A percentile compares a stretch with the other conserved stretches of the same genome.
phyloP scores from a whole-genome alignment of 805 yeast species.

The Isabelozyma gotoi region DNA sequence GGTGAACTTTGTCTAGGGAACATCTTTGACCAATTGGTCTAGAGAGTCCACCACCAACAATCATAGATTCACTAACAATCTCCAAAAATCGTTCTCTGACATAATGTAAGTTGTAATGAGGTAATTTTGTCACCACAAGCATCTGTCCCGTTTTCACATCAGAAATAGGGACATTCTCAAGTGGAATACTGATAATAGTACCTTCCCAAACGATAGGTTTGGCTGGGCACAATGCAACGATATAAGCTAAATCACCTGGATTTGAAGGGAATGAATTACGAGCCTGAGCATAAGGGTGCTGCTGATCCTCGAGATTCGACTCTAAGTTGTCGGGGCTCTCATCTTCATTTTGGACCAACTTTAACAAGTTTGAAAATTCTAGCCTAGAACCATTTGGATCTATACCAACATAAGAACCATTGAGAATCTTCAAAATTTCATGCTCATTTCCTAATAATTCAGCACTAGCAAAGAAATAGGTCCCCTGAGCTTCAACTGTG shows the following conservation, averaged over 20 bases:
- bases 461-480: slow-evolving; percentile 76
- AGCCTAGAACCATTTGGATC: slow-evolving; percentile 25
- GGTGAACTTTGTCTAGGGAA: slow-evolving; percentile 70
- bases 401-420: slow-evolving; percentile 39
- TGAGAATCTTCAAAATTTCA: slow-evolving; percentile 37
- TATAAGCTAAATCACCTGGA: slow-evolving; percentile 52
- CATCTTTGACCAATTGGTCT: slow-evolving; percentile 62
- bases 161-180: slow-evolving; percentile 47
- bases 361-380: slow-evolving; percentile 28
- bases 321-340: slow-evolving; percentile 3
- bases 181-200: slow-evolving; percentile 55
- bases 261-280: slow-evolving; percentile 12
- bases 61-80: slow-evolving; percentile 54
- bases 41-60: slow-evolving; percentile 29
- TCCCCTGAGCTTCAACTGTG: slow-evolving; percentile 68
- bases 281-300: slow-evolving; percentile 5
- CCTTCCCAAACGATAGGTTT: slow-evolving; percentile 95
- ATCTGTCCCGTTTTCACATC: slow-evolving; percentile 69
- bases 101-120: slow-evolving; percentile 52
- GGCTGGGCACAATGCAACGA: slow-evolving; percentile 71
- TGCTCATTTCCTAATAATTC: slow-evolving; percentile 43
- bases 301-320: no score
- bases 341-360: slow-evolving; percentile 13
- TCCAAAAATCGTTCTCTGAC: slow-evolving; percentile 59
- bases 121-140: slow-evolving; percentile 68